Conservation (phyloP, 1,284 basidiomycete species). For the Salmacisia buchloeana region DNA sequence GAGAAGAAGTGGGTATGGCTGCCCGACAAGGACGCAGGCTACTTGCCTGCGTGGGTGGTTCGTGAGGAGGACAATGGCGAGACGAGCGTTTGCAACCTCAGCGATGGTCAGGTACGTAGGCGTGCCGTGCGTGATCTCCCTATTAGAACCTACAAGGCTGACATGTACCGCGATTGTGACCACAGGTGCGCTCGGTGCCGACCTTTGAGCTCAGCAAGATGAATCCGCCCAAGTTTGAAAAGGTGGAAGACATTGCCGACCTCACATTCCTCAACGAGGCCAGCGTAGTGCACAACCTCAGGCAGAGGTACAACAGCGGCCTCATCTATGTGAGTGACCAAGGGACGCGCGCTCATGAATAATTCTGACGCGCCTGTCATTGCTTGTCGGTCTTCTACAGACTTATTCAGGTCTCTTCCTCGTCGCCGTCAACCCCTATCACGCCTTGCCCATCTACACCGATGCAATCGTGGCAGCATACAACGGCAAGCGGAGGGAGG, state of each 20-base stretch:
- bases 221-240: slow-evolving; percentile 97
- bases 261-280: slow-evolving; percentile 97
- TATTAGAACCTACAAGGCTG: neutral
- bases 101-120: slow-evolving; percentile 69
- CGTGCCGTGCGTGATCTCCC: slow-evolving; percentile 3
- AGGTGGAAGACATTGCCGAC: slow-evolving; percentile 96
- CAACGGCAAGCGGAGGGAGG: slow-evolving; percentile 81
- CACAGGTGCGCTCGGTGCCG: slow-evolving; percentile 24
- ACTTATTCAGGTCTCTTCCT: slow-evolving; percentile 94
- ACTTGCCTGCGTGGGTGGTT: slow-evolving; percentile 81
- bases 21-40: slow-evolving; percentile 79
- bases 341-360: slow-evolving; percentile 22
- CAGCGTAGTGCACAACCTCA: slow-evolving; percentile 92
- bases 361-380: too few species aligned
- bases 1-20: slow-evolving; percentile 98
- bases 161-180: neutral
- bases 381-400: slow-evolving; percentile 53
- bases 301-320: slow-evolving; percentile 81
- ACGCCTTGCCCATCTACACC: slow-evolving; percentile 84
- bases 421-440: slow-evolving; percentile 97
- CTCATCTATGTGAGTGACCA: slow-evolving; percentile 81
- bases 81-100: slow-evolving; percentile 57
- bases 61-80: slow-evolving; percentile 67
- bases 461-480: slow-evolving; percentile 88
- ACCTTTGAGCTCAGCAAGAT: slow-evolving; percentile 47